phyloP scores from a whole-genome alignment of 2,329 filamentous ascomycete species.

The Penicillium sp. region DNA sequence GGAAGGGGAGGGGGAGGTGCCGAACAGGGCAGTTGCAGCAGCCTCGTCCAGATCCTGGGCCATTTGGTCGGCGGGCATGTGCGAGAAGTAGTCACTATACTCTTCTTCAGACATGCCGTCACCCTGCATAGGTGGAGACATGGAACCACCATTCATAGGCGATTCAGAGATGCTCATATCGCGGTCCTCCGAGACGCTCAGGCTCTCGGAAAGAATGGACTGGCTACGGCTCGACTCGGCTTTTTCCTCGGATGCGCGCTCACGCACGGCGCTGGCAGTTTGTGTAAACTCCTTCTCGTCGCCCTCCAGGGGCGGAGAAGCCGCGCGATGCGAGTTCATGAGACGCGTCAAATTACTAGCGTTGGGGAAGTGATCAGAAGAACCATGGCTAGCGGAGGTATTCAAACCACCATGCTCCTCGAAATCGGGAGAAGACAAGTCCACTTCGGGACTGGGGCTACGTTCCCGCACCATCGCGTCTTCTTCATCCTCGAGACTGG shows the following conservation, averaged over 20 bases:
- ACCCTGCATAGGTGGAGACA: constrained; percentile 29
- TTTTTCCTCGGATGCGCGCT: constrained; percentile 47
- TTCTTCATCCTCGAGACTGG: constrained; percentile 68
- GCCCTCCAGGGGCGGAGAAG: constrained; percentile 83
- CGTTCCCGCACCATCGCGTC: constrained; percentile 57
- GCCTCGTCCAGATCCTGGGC: constrained; percentile 34
- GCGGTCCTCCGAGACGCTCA: constrained; percentile 34
- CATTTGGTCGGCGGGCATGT: constrained; percentile 24
- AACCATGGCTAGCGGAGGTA: constrained; percentile 60
- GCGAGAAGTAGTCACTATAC: constrained; percentile 37
- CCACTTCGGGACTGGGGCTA: constrained; percentile 89
- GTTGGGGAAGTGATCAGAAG: constrained; percentile 53
- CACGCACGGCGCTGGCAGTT: constrained; percentile 79
- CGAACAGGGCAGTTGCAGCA: constrained; percentile 37
- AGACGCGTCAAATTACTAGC: constrained; percentile 57
- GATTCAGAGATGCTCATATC: constrained; percentile 30
- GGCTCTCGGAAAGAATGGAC: constrained; percentile 44
- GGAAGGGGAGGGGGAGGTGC: constrained; percentile 44
- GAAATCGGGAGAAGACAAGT: constrained; percentile 81
- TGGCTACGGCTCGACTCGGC: constrained; percentile 28
- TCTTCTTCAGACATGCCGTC: constrained; percentile 31
- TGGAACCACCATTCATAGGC: constrained; percentile 31
- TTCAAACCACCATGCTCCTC: constrained; percentile 61
- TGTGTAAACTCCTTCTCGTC: constrained; percentile 97
- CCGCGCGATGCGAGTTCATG: constrained; percentile 65